A percentile compares a stretch with the other conserved stretches of the same genome.
Evolutionary conservation across 805 yeast species (phyloP).

Genomic region (Candida andamanensis): DNA sequence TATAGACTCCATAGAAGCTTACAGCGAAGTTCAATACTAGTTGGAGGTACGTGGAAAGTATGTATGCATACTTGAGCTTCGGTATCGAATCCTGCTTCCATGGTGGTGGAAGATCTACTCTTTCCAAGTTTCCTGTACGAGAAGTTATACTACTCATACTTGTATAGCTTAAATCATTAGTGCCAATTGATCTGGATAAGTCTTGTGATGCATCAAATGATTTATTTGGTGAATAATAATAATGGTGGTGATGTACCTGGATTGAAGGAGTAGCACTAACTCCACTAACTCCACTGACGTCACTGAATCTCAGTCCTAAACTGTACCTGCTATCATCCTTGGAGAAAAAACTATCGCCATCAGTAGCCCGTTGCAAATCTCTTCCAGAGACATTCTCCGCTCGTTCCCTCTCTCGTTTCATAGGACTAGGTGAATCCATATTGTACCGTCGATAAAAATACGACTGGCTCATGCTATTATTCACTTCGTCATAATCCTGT

Average conservation of each 20-base stretch:
- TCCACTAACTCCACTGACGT: constrained; percentile 2
- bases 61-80: constrained; percentile 48
- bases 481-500: constrained; percentile 9
- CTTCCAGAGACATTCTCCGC: too few species aligned
- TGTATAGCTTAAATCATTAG: constrained; percentile 4
- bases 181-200: neutral
- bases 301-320: neutral
- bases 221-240: constrained; percentile 21
- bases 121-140: neutral
- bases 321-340: neutral
- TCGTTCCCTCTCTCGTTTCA: too few species aligned
- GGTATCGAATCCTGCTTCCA: constrained; percentile 54
- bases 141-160: constrained; percentile 3
- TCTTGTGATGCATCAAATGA: neutral
- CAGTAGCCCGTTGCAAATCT: neutral
- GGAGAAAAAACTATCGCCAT: too few species aligned
- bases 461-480: constrained; percentile 12
- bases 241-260: constrained; percentile 44
- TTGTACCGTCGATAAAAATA: constrained; percentile 12
- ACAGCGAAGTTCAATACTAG: constrained; percentile 46
- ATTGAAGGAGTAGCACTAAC: constrained; percentile 6
- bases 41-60: constrained; percentile 59
- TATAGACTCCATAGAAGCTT: constrained; percentile 38
- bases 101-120: constrained; percentile 45
- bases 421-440: constrained; percentile 3